Conservation (phyloP, 176 grass and related monocot genomes). For the Aegilops speltoides region DNA sequence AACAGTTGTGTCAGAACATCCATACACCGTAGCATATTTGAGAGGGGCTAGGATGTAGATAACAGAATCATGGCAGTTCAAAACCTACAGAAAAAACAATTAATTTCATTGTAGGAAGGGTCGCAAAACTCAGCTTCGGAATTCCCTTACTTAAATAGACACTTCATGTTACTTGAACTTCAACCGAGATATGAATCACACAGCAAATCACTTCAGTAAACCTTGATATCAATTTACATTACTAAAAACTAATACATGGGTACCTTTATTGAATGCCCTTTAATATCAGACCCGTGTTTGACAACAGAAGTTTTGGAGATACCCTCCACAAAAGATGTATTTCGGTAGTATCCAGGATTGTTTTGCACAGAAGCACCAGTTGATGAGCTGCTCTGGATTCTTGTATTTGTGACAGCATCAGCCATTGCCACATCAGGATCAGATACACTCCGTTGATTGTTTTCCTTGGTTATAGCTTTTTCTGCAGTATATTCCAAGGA, state of each 20-base stretch:
- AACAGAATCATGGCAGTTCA: slow-evolving; percentile 97
- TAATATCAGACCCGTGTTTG: slow-evolving; percentile 82
- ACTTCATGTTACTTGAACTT: neutral
- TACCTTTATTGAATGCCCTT: slow-evolving; percentile 97
- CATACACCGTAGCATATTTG: slow-evolving; percentile 93
- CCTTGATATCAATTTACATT: neutral
- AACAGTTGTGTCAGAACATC: slow-evolving; percentile 92
- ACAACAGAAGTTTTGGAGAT: slow-evolving; percentile 94
- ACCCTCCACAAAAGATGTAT: slow-evolving; percentile 87
- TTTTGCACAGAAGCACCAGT: slow-evolving; percentile 44
- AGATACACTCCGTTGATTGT: slow-evolving; percentile 34
- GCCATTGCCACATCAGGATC: slow-evolving; percentile 88
- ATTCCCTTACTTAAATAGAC: neutral
- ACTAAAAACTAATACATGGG: neutral
- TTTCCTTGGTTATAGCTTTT: slow-evolving; percentile 64
- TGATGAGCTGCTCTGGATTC: slow-evolving; percentile 37
- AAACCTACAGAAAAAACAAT: slow-evolving; percentile 49
- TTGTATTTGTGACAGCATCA: slow-evolving; percentile 67
- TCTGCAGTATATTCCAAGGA: slow-evolving; percentile 69
- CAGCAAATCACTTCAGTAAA: neutral
- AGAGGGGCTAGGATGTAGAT: slow-evolving; percentile 96
- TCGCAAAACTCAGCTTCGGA: neutral
- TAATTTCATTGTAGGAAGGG: slow-evolving; percentile 2
- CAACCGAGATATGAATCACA: neutral
- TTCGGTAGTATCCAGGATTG: slow-evolving; percentile 61